These are phyloP conservation scores for Floccularia luteovirens DNA, from an alignment of 768 basidiomycete species.

Conservation along the genomic window DNA sequence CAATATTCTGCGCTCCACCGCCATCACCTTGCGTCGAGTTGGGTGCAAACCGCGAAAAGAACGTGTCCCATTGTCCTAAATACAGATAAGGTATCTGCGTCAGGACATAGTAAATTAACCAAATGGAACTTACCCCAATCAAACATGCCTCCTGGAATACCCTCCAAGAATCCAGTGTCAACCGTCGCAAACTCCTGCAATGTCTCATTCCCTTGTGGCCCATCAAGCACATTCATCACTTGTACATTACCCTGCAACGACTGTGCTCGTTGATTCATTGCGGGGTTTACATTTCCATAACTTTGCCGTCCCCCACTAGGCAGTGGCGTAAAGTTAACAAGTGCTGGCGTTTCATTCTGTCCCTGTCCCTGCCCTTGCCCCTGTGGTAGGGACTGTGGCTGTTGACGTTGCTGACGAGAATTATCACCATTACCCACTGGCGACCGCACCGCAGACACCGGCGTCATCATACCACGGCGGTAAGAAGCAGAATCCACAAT, in stretches of 20 bases:
- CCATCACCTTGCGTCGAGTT: constrained; percentile 11
- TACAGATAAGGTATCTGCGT: constrained; percentile 4
- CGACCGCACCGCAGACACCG: constrained; percentile 19
- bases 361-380: constrained; percentile 6
- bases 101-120: constrained; percentile 1
- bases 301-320: constrained; percentile 22
- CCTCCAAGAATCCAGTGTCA: constrained; percentile 66
- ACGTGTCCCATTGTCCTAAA: constrained; percentile 76
- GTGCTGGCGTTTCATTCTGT: constrained; percentile 9
- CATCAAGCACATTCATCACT: constrained; percentile 71
- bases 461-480: constrained; percentile 8
- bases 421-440: constrained; percentile 8
- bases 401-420: constrained; percentile 7
- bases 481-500: constrained; percentile 5
- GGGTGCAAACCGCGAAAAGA: constrained; percentile 57
- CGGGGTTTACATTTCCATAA: constrained; percentile 66
- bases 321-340: constrained; percentile 54
- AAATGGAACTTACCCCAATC: constrained; percentile 60
- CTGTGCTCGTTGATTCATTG: constrained; percentile 46
- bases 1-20: constrained; percentile 23
- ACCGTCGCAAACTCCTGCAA: constrained; percentile 61
- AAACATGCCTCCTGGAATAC: constrained; percentile 80
- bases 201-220: constrained; percentile 41
- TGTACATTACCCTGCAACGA: constrained; percentile 49
- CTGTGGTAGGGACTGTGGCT: constrained; percentile 8